A percentile compares a stretch with the other conserved stretches of the same genome.
Conservation (phyloP, 225 moss, liverwort and hornwort species). For the Rhytidiadelphus loreus region DNA sequence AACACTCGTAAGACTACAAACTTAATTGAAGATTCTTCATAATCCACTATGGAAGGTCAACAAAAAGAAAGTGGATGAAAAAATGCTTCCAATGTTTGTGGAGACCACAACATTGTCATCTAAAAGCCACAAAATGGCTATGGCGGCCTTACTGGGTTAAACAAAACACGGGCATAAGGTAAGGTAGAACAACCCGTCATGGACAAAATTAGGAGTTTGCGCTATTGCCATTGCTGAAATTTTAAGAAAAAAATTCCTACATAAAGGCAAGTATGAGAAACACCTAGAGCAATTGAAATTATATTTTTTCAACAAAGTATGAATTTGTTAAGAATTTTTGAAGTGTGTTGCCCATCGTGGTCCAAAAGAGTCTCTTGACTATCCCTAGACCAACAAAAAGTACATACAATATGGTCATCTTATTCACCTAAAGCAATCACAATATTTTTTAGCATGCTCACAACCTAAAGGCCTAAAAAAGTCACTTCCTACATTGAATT, state of each 20-base stretch:
- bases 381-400: neutral
- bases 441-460: neutral
- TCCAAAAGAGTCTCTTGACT: accelerated
- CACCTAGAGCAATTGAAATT: neutral
- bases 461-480: neutral
- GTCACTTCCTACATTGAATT: neutral
- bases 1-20: no score
- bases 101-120: no score
- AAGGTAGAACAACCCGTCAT: neutral
- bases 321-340: neutral
- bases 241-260: no score
- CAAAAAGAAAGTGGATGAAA: no score
- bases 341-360: accelerated
- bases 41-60: no score
- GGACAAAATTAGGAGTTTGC: neutral
- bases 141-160: no score
- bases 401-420: neutral
- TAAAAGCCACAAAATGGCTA: no score
- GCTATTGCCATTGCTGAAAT: neutral
- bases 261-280: neutral
- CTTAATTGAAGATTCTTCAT: no score
- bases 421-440: accelerated
- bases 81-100: no score
- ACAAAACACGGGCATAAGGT: no score
- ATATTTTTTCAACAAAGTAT: neutral